phyloP scores from a whole-genome alignment of 441 rosid genomes.

The Erysimum cheiri region DNA sequence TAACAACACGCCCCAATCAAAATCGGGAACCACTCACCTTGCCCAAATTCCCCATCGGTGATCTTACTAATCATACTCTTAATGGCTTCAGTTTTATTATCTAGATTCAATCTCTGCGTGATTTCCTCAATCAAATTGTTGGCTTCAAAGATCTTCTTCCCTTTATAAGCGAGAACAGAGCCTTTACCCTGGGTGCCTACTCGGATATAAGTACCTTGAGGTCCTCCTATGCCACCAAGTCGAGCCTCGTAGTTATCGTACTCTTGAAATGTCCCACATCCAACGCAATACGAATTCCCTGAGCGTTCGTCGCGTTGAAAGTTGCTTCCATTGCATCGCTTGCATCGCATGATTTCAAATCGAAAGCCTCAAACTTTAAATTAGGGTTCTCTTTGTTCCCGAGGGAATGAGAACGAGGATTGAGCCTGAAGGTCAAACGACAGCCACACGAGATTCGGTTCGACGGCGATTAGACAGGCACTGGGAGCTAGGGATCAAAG shows the following conservation, averaged over 20 bases:
- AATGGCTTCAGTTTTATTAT: conserved; percentile 40
- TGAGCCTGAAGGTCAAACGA: background rate
- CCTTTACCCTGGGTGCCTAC: conserved; percentile 72
- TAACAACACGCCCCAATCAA: conserved; percentile 79
- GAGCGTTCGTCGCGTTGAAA: conserved; percentile 57
- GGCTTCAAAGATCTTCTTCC: conserved; percentile 72
- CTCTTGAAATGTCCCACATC: conserved; percentile 56
- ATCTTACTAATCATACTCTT: conserved; percentile 55
- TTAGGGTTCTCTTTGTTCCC: background rate
- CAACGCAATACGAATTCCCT: conserved; percentile 50
- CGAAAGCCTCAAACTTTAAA: conserved; percentile 14
- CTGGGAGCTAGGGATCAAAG: background rate
- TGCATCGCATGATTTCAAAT: conserved; percentile 52
- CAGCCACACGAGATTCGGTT: background rate
- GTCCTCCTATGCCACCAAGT: conserved; percentile 55
- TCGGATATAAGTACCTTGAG: conserved; percentile 60
- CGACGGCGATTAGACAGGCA: conserved; percentile 16
- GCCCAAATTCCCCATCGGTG: conserved; percentile 73
- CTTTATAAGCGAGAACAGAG: conserved; percentile 54
- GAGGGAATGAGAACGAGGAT: background rate
- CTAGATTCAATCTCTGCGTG: conserved; percentile 46
- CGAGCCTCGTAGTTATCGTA: conserved; percentile 60
- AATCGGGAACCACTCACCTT: conserved; percentile 75
- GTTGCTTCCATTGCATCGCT: conserved; percentile 50
- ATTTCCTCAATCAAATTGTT: conserved; percentile 53